Conservation (phyloP, 1,139 yeast species). For the Taiozyma sp. region DNA sequence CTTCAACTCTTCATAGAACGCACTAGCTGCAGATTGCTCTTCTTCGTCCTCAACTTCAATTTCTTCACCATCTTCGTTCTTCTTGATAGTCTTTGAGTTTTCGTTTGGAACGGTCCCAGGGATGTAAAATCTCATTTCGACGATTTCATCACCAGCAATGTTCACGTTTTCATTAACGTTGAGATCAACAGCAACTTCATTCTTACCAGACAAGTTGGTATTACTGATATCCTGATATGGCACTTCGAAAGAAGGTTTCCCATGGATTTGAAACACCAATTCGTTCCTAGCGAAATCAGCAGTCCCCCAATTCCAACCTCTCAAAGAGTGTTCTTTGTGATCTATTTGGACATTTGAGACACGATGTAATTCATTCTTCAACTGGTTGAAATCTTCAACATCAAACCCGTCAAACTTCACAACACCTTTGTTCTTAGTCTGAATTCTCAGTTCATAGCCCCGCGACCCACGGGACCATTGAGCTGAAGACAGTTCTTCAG, state of each 20-base stretch:
- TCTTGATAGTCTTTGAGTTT: constrained; percentile 7
- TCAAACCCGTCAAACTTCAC: constrained; percentile 91
- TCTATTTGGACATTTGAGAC: constrained; percentile 71
- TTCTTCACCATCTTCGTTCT: constrained; percentile 32
- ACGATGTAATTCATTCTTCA: constrained; percentile 80
- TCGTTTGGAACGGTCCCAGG: constrained; percentile 66
- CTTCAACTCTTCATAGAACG: constrained; percentile 84
- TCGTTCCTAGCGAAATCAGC: constrained; percentile 91
- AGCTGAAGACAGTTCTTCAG: constrained; percentile 73
- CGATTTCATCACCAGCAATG: constrained; percentile 86
- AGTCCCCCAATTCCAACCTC: constrained; percentile 99
- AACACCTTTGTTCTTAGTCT: constrained; percentile 84
- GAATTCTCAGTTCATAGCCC: constrained; percentile 84
- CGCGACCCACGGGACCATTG: constrained; percentile 93
- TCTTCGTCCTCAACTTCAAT: constrained; percentile 32
- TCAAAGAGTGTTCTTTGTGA: constrained; percentile 79
- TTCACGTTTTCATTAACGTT: constrained; percentile 53
- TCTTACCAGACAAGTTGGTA: constrained; percentile 87
- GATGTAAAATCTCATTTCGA: constrained; percentile 86
- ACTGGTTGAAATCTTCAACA: constrained; percentile 66
- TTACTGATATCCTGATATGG: constrained; percentile 79
- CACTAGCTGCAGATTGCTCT: constrained; percentile 72
- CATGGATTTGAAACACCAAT: constrained; percentile 77
- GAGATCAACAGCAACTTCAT: constrained; percentile 89
- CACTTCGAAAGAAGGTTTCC: constrained; percentile 86